Evolutionary conservation across 495 filamentous ascomycete species (phyloP).

Genomic region (Aspergillus nidulans): DNA sequence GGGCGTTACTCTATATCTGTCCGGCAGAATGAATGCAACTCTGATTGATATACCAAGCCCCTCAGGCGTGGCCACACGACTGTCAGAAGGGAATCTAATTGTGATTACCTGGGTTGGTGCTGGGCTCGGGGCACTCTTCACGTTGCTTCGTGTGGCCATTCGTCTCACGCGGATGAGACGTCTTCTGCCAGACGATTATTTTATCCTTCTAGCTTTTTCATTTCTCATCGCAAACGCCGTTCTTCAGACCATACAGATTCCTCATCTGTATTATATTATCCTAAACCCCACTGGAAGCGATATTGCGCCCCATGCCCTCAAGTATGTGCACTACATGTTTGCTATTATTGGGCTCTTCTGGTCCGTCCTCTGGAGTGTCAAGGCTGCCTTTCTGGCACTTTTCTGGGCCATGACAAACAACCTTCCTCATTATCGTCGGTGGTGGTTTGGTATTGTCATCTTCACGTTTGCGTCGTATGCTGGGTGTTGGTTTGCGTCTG

Average conservation of each 20-base stretch:
- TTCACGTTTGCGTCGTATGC: constrained; percentile 34
- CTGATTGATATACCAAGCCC: not conserved
- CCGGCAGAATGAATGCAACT: not conserved
- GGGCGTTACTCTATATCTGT: not conserved
- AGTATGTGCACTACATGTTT: constrained; percentile 37
- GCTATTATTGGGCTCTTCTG: constrained; percentile 46
- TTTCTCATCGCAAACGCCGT: constrained; percentile 34
- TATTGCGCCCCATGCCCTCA: constrained; percentile 11
- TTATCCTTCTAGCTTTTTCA: constrained; percentile 33
- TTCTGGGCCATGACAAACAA: constrained; percentile 42
- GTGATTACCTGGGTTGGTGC: constrained; percentile 26
- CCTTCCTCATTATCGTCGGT: constrained; percentile 31
- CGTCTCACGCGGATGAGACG: constrained; percentile 26
- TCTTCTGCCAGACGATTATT: constrained; percentile 39
- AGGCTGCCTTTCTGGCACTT: constrained; percentile 44
- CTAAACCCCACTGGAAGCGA: constrained; percentile 25
- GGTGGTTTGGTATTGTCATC: constrained; percentile 32
- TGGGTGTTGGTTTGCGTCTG: constrained; percentile 30
- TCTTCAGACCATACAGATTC: constrained; percentile 43
- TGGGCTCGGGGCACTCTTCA: constrained; percentile 33
- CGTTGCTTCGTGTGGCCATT: constrained; percentile 32
- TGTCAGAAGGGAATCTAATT: constrained; percentile 15
- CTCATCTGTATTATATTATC: constrained; percentile 36
- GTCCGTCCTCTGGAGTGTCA: constrained; percentile 44
- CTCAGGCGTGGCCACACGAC: constrained; percentile 10